These are phyloP conservation scores for Pseudogymnoascus sp. DNA, from an alignment of 2,329 filamentous ascomycete genomes.

Conservation along the genomic window DNA sequence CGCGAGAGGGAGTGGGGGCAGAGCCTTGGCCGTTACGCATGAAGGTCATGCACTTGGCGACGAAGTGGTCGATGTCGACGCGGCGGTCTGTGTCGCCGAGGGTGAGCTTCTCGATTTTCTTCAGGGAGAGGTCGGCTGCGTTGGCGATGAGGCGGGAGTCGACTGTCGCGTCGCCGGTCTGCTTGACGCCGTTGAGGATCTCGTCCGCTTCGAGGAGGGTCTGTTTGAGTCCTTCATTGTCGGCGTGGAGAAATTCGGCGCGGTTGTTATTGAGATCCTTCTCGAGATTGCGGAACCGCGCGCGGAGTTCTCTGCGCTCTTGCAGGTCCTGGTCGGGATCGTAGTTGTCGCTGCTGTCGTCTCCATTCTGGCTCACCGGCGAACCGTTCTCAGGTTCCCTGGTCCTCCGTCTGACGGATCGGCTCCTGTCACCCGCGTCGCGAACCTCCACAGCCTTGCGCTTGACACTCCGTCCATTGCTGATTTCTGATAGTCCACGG, in stretches of 20 bases:
- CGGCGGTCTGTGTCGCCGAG: slow-evolving; percentile 68
- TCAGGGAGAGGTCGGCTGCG: slow-evolving; percentile 72
- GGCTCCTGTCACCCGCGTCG: neutral
- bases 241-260: slow-evolving; percentile 62
- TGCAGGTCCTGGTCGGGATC: slow-evolving; percentile 77
- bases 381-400: neutral
- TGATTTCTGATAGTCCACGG: neutral
- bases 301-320: slow-evolving; percentile 65
- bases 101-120: slow-evolving; percentile 68
- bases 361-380: slow-evolving; percentile 15
- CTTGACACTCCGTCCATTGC: slow-evolving; percentile 19
- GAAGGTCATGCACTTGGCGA: slow-evolving; percentile 81
- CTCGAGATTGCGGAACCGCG: slow-evolving; percentile 61
- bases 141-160: slow-evolving; percentile 82
- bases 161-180: slow-evolving; percentile 84
- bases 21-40: slow-evolving; percentile 64
- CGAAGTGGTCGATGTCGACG: slow-evolving; percentile 84
- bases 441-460: neutral
- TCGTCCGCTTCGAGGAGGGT: slow-evolving; percentile 61
- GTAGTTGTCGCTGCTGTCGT: slow-evolving; percentile 47
- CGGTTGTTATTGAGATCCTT: slow-evolving; percentile 57
- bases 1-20: slow-evolving; percentile 45
- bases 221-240: slow-evolving; percentile 58
- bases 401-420: neutral
- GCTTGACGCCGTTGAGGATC: slow-evolving; percentile 64